Percentiles rank a stretch among this genome's conserved stretches.
Conservation (phyloP, 257 asterid species). For the Handroanthus guayacan region DNA sequence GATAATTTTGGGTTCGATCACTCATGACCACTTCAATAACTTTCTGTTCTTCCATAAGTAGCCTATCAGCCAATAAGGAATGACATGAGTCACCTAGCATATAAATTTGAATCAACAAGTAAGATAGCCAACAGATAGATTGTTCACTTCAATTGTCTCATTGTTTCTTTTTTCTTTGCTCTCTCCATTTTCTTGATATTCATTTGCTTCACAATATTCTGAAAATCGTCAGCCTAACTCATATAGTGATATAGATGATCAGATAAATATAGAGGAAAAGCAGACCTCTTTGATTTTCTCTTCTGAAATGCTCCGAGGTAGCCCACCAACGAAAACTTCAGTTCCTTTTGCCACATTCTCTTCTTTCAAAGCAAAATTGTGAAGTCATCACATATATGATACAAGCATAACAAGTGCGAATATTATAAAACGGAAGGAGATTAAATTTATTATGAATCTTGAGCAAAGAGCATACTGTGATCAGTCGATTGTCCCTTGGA, state of each 20-base stretch:
- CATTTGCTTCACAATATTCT: conserved; percentile 17
- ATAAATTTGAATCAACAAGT: neutral
- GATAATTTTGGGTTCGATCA: conserved; percentile 10
- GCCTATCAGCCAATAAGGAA: neutral
- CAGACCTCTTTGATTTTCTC: conserved; percentile 68
- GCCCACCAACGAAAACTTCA: conserved; percentile 91
- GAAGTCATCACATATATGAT: conserved; percentile 5
- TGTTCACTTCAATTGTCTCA: neutral
- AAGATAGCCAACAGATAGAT: neutral
- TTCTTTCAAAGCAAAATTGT: conserved; percentile 27
- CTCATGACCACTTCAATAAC: neutral
- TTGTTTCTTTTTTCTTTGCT: conserved; percentile 3
- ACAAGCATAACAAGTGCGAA: neutral
- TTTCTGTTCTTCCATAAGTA: neutral
- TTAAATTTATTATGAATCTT: neutral
- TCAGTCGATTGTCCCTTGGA: conserved; percentile 44
- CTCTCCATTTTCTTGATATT: conserved; percentile 11
- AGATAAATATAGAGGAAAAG: conserved; percentile 16
- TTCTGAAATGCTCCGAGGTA: conserved; percentile 66
- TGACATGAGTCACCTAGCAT: neutral
- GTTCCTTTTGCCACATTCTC: conserved; percentile 56
- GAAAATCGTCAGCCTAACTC: neutral
- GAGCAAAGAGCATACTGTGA: conserved; percentile 44
- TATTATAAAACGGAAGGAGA: neutral
- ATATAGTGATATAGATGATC: neutral